Evolutionary conservation across 345 rosid species (phyloP).

Genomic region (Lepidium aucheri): DNA sequence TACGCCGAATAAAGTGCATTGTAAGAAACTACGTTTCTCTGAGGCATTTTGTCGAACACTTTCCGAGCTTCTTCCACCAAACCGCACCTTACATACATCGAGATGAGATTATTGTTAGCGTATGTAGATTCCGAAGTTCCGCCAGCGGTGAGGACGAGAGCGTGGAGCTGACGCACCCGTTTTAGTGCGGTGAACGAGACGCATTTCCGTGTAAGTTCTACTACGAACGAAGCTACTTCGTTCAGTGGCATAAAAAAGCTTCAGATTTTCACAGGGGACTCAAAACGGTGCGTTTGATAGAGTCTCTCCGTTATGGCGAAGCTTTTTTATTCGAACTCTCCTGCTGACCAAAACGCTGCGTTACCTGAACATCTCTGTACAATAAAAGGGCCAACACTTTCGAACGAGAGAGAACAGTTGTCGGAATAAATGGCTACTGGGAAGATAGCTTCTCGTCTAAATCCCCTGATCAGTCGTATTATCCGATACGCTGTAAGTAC

Average conservation of each 20-base stretch:
- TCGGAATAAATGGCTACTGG: conserved; percentile 30
- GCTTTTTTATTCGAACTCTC: background rate
- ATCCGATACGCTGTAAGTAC: conserved; percentile 35
- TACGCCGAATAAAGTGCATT: conserved; percentile 67
- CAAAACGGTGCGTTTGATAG: conserved; percentile 6
- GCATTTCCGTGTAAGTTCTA: conserved; percentile 45
- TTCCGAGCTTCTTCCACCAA: conserved; percentile 26
- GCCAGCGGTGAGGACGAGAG: conserved; percentile 39
- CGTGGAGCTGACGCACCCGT: conserved; percentile 61
- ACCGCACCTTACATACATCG: conserved; percentile 59
- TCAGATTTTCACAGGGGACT: background rate
- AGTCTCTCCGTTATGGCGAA: background rate
- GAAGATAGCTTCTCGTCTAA: conserved; percentile 25
- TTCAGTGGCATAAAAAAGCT: conserved; percentile 27
- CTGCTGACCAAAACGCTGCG: background rate
- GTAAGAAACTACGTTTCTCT: conserved; percentile 46
- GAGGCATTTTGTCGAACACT: conserved; percentile 72
- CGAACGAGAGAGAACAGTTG: conserved; percentile 5
- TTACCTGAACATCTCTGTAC: background rate
- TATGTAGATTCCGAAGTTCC: conserved; percentile 37
- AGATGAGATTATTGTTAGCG: conserved; percentile 50
- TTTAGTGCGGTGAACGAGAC: conserved; percentile 29
- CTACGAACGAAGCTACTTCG: conserved; percentile 27
- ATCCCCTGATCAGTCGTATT: conserved; percentile 38
- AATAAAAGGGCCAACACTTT: background rate